Percentiles rank a stretch among this genome's conserved stretches.
These are phyloP conservation scores for Dysphania ambrosioides DNA, from an alignment of 148 eudicot genomes.

Conservation along the genomic window DNA sequence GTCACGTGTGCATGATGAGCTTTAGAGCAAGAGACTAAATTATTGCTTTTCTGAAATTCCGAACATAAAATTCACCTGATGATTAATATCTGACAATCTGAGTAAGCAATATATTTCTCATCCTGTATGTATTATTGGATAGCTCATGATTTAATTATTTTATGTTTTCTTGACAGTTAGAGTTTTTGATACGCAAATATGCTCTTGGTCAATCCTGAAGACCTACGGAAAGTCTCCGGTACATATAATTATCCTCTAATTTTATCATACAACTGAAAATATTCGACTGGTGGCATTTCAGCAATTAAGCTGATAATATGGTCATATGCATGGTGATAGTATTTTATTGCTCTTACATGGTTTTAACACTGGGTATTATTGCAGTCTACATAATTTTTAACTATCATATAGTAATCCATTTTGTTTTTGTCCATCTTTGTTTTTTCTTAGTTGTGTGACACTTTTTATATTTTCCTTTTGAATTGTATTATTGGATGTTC, in stretches of 20 bases:
- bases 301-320: background rate
- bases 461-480: too few relatives aligned
- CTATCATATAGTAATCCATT: background rate
- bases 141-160: background rate
- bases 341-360: background rate
- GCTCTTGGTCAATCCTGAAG: constrained; percentile 84
- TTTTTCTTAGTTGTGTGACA: too few relatives aligned
- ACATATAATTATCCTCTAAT: constrained; percentile 22
- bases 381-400: background rate
- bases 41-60: background rate
- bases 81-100: too few relatives aligned
- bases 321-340: background rate
- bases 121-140: constrained; percentile 3
- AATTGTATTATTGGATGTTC: too few relatives aligned
- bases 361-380: background rate
- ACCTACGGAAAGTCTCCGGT: constrained; percentile 99
- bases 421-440: too few relatives aligned
- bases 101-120: background rate
- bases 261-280: background rate
- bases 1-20: background rate
- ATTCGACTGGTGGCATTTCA: background rate
- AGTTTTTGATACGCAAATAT: constrained; percentile 79
- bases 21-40: background rate
- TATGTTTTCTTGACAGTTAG: constrained; percentile 52
- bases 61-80: too few relatives aligned